Base-by-base conservation (phyloP, 192 early-diverging fungal species). In the Mycoemilia scoparia region DNA sequence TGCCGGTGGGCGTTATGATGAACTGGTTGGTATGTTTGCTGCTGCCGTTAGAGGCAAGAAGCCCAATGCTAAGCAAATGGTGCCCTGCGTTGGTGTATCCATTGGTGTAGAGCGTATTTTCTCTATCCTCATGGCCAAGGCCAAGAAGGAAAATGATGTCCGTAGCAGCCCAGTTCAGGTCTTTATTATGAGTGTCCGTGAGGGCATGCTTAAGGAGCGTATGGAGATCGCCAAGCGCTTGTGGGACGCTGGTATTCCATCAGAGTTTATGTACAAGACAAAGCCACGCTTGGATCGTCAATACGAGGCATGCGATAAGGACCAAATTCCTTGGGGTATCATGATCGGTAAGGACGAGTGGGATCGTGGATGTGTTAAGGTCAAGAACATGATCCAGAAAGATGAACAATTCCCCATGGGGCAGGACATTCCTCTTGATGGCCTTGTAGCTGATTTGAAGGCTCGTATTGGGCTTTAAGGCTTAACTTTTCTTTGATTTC, bases 71-170 rank as follows among this genome's bases (percentile, higher is more conserved):
- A 56, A 76, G 46, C 36, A 14, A 21, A 31, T 38, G 0, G 87
- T 98, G 29, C 93, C 93, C 4, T 98, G 93, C 43, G 89, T 96
- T 2, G 93, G 93, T 29, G 57, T 96, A 22, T 80, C 76, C 29
- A 86, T 98, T 56, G 93, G 93, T 38, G 78, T 98, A 3, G 93
- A 98, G 57, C 81, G 93, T 22, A 76, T 98, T 14, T 96, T 84
- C 45, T 83, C 89, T 19, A 69, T 97, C 30, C 38, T 88, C 22
- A 62, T 73, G 60, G 50, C 49, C 22, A 82, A 84, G 44, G 56
- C 66, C 39, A 49, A 62, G 36, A 33, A 43, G 23, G 46, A 57
- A 24, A 50, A 42, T 10, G 46, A 68, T 41, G 67, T 87, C 55
- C 77, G 89, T 60, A 57, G 71, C 43, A 72, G 84, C 58, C 65